A percentile compares a stretch with the other conserved stretches of the same genome.
These are phyloP conservation scores for Cladosporium sp. DNA, from an alignment of 2,329 filamentous ascomycete species.

Conservation along the genomic window DNA sequence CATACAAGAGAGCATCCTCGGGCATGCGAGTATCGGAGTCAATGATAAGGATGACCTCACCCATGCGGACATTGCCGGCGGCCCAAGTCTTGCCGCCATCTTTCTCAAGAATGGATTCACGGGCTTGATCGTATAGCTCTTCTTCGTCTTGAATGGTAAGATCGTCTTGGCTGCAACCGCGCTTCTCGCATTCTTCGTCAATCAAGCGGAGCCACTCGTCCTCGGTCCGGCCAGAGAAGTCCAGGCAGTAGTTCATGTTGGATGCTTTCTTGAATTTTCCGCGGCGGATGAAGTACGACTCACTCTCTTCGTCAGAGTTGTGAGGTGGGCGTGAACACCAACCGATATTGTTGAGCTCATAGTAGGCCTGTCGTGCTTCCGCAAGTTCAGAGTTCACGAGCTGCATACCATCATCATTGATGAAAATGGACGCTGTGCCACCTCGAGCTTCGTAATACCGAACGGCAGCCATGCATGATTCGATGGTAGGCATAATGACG, in stretches of 20 bases:
- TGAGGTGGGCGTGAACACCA: constrained; percentile 48
- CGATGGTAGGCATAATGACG: constrained; percentile 73
- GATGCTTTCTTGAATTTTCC: constrained; percentile 64
- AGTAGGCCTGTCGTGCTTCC: constrained; percentile 43
- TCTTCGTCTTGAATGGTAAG: constrained; percentile 11
- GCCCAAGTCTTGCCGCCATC: constrained; percentile 51
- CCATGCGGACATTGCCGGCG: constrained; percentile 56
- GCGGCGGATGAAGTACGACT: constrained; percentile 42
- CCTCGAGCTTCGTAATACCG: constrained; percentile 72
- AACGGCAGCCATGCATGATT: constrained; percentile 72
- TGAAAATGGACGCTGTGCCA: constrained; percentile 71
- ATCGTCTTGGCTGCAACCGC: constrained; percentile 9
- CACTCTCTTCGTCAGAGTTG: constrained; percentile 39
- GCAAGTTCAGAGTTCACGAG: constrained; percentile 51
- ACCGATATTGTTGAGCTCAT: constrained; percentile 47
- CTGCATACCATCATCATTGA: constrained; percentile 72
- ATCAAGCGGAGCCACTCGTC: constrained; percentile 9
- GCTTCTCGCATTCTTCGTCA: constrained; percentile 4
- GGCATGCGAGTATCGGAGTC: constrained; percentile 68
- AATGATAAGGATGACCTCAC: constrained; percentile 62
- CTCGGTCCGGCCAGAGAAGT: constrained; percentile 12
- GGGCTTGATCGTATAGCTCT: constrained; percentile 11
- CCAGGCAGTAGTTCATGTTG: constrained; percentile 14
- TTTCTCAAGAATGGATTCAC: constrained; percentile 11
- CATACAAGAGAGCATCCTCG: constrained; percentile 62